Percentiles rank a stretch among this genome's conserved stretches.
phyloP scores from a whole-genome alignment of 179 eudicot genomes.

The Camellia oleifera region DNA sequence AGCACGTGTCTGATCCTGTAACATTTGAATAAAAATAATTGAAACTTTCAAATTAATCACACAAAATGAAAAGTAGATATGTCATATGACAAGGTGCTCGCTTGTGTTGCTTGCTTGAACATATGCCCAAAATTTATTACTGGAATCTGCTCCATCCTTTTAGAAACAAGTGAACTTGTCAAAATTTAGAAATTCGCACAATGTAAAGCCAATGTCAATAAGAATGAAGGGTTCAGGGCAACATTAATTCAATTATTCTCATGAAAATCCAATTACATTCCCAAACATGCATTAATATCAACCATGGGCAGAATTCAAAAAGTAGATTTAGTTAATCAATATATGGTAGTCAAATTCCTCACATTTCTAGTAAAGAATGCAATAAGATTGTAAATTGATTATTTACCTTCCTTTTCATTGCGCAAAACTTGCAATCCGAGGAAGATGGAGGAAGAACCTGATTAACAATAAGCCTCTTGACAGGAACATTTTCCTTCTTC shows the following conservation, averaged over 20 bases:
- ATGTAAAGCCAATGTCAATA: no score
- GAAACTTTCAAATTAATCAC: neutral
- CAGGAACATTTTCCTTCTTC: constrained; percentile 90
- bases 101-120: neutral
- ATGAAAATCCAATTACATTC: no score
- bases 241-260: no score
- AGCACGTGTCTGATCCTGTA: constrained; percentile 91
- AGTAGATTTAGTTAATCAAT: no score
- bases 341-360: neutral
- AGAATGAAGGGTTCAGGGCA: no score
- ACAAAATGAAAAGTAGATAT: neutral
- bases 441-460: constrained; percentile 93
- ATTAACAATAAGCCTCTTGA: constrained; percentile 89
- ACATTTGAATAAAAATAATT: constrained; percentile 13
- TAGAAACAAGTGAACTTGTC: no score
- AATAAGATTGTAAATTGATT: neutral
- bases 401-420: constrained; percentile 93
- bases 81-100: neutral
- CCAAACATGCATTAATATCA: no score
- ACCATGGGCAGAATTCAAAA: no score
- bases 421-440: constrained; percentile 96
- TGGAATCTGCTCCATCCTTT: neutral
- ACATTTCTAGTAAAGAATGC: neutral
- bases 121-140: neutral
- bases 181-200: no score